Conservation (phyloP, 2,329 filamentous ascomycete genomes). For the Alternaria triticimaculans region DNA sequence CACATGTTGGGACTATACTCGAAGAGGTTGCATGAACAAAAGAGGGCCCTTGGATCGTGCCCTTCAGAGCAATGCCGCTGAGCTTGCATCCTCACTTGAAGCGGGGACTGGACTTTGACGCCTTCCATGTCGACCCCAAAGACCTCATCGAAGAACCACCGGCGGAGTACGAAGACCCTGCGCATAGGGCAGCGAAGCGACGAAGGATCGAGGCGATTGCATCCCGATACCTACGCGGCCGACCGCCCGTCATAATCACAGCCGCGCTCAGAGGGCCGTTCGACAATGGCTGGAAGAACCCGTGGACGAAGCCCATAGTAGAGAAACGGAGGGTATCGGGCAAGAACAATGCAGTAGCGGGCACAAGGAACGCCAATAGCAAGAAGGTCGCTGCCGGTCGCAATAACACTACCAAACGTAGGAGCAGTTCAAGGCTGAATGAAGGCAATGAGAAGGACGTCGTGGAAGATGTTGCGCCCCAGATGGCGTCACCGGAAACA, state of each 20-base stretch:
- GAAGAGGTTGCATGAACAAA: not conserved
- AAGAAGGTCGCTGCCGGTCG: not conserved
- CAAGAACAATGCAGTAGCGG: not conserved
- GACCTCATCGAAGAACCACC: slow-evolving; percentile 58
- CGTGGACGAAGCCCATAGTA: slow-evolving; percentile 33
- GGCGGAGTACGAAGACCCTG: slow-evolving; percentile 62
- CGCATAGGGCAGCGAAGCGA: slow-evolving; percentile 59
- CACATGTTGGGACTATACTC: not conserved
- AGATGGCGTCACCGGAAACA: slow-evolving; percentile 24
- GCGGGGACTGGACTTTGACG: slow-evolving; percentile 32
- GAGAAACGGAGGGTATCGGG: not conserved
- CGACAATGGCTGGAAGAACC: slow-evolving; percentile 47
- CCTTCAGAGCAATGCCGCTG: slow-evolving; percentile 18
- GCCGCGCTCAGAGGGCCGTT: slow-evolving; percentile 69
- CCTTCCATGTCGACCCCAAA: slow-evolving; percentile 23
- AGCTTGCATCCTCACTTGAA: slow-evolving; percentile 33
- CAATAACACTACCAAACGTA: not conserved
- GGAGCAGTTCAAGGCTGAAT: not conserved
- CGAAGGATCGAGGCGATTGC: slow-evolving; percentile 67
- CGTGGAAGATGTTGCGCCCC: not conserved
- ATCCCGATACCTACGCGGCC: slow-evolving; percentile 64
- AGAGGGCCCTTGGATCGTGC: not conserved
- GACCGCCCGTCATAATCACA: slow-evolving; percentile 64
- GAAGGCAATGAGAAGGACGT: not conserved
- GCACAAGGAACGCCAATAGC: not conserved